phyloP scores from a whole-genome alignment of 176 grass and related monocot genomes.

The Cenchrus americanus region DNA sequence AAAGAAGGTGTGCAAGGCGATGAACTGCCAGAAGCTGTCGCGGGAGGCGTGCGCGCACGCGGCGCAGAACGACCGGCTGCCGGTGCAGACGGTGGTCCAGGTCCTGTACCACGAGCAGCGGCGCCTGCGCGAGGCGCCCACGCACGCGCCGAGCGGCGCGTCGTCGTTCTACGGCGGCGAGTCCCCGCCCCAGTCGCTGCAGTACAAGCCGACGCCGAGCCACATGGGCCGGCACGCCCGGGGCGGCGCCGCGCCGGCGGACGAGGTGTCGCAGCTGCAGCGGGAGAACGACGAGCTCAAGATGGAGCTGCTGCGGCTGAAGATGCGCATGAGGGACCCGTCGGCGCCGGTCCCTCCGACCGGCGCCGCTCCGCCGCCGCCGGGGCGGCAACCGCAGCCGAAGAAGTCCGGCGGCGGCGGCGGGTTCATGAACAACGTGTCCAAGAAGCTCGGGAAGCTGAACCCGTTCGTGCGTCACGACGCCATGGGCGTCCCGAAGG shows the following conservation, averaged over 20 bases:
- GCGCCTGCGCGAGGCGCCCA: constrained; percentile 52
- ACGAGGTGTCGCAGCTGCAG: constrained; percentile 75
- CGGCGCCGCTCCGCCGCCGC: constrained; percentile 32
- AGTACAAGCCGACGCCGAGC: constrained; percentile 47
- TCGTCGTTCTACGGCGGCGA: constrained; percentile 43
- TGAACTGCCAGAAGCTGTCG: constrained; percentile 90
- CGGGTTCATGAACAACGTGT: constrained; percentile 70
- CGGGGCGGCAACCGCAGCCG: constrained; percentile 52
- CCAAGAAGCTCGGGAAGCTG: constrained; percentile 79
- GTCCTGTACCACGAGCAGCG: constrained; percentile 88
- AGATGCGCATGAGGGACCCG: constrained; percentile 56
- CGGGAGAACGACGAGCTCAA: constrained; percentile 91
- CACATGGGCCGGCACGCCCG: constrained; percentile 28
- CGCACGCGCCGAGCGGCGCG: constrained; percentile 32
- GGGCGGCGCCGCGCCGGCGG: constrained; percentile 12
- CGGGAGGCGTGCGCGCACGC: constrained; percentile 91
- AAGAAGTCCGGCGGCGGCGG: constrained; percentile 51
- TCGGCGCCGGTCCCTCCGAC: neutral
- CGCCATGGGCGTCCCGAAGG: constrained; percentile 40
- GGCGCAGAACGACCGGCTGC: constrained; percentile 87
- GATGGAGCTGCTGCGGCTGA: constrained; percentile 70
- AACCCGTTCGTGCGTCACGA: constrained; percentile 68
- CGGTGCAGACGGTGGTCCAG: constrained; percentile 84
- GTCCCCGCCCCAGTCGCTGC: constrained; percentile 53
- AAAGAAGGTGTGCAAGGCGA: constrained; percentile 75